phyloP scores from a whole-genome alignment of 768 basidiomycete genomes.

The Mycena filopes region DNA sequence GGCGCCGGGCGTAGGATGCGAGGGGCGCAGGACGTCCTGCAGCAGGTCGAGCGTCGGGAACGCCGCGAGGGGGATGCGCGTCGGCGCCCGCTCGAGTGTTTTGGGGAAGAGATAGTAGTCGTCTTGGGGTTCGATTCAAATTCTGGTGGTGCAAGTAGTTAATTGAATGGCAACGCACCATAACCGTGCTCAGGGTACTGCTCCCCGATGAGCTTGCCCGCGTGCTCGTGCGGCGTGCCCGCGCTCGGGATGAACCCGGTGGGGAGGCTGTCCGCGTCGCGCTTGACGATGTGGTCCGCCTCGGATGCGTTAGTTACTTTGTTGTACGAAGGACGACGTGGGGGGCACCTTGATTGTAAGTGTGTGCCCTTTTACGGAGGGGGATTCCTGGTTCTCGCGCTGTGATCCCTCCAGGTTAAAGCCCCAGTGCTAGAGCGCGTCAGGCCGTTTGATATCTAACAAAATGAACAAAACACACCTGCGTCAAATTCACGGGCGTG shows the following conservation, averaged over 20 bases:
- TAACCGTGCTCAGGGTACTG: conserved; percentile 68
- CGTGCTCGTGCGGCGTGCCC: conserved; percentile 61
- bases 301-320: conserved; percentile 16
- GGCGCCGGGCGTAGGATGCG: conserved; percentile 46
- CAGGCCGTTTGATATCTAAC: background rate
- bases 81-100: too few species aligned
- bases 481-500: conserved; percentile 82
- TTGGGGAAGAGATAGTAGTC: conserved; percentile 73
- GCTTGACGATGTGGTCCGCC: conserved; percentile 63
- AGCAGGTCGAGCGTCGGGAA: conserved; percentile 65
- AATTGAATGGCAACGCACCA: conserved; percentile 50
- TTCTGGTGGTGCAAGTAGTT: too few species aligned
- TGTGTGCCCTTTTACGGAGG: conserved; percentile 62
- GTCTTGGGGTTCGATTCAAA: conserved; percentile 50
- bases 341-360: conserved; percentile 56
- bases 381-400: conserved; percentile 43
- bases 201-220: conserved; percentile 63
- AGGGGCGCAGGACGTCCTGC: conserved; percentile 50
- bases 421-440: conserved; percentile 74
- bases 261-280: conserved; percentile 59
- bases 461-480: conserved; percentile 55
- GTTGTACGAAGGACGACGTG: too few species aligned
- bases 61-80: too few species aligned
- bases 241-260: conserved; percentile 63
- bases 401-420: conserved; percentile 83